Evolutionary conservation across 2,329 filamentous ascomycete genomes (phyloP), one percentile per base, ranked within the genome.

Genomic region (Pseudogymnoascus sp.): DNA sequence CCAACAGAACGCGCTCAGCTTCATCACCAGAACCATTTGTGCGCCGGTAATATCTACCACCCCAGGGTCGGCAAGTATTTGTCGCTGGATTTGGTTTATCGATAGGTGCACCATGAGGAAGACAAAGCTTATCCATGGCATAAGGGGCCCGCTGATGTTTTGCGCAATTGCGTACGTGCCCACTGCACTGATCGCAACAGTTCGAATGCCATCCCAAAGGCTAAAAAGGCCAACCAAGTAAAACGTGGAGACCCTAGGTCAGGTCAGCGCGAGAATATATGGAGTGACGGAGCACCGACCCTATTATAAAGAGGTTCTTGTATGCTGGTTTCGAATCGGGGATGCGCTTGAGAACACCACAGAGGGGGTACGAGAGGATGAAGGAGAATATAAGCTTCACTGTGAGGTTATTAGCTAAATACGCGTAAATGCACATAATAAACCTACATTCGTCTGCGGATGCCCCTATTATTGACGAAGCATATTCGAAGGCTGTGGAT

Each of bases 11-110:
- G 93, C 90, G 21, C 87, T 91, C 37, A 99, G 85, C 76, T 99
- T 99, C 91, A 99, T 99, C 67, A 97, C 88, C 69, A 97, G 78
- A 35, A 99, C 95, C 95, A 99, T 99, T 76, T 99, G 95, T 1
- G 93, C 92, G 42, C 89, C 93, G 0, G 93, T 97, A 69, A 99
- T 93, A 74, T 99, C 95, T 64, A 96, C 81, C 1, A 78, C 76
- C 40, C 83, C 81, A 0, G 90, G 84, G 65, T 85, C 81, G 69
- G 89, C 81, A 40, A 82, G 78, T 40, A 86, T 83, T 75, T 96
- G 91, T 40, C 96, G 89, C 64, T 85, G 79, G 66, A 99, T 88
- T 75, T 99, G 95, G 74, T 86, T 96, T 70, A 93, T 75, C 53
- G 93, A 93, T 88, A 97, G 90, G 77, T 99, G 93, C 63, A 87